Evolutionary conservation across 345 rosid species (phyloP), one percentile per base, ranked within the genome.

Genomic region (Sapria himalayana): DNA sequence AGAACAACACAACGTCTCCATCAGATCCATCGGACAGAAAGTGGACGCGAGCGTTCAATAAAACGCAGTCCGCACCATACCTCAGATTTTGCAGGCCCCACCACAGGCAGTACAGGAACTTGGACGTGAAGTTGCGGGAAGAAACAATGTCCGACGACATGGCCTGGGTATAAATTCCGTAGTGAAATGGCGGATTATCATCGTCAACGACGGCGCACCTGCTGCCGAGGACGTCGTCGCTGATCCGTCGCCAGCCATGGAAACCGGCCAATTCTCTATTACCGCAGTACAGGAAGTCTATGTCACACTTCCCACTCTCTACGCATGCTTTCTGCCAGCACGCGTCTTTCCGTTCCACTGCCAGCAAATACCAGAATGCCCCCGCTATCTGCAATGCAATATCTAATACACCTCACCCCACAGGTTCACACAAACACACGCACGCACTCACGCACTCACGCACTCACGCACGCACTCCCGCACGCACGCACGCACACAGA

Each of bases 11-110:
- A 45, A 22, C 8, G 23, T 41, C 15, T 31, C 10, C 3, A 33
- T 25, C 9, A 9, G 19, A 17, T 25, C 14, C n/a, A 14, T 31
- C 10, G 16, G 2, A 15, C 1, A 3, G 14, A 2, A 15, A 33
- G 25, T n/a, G 8, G 15, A 41, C 11, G 16, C 12, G 31, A 50
- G 32, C 22, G 17, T 4, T n/a, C n/a, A n/a, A n/a, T n/a, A n/a
- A n/a, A n/a, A n/a, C n/a, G n/a, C n/a, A n/a, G n/a, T n/a, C n/a
- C n/a, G n/a, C 33, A 36, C 10, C 12, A 29, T 51, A 82, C 94
- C 94, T 84, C 61, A 79, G 55, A 54, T 84, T 84, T 56, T 84
- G 92, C 33, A 84, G 63, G 19, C 95, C 95, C 92, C 92, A 84
- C 95, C 95, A 79, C 7, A 79, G 72, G 47, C 93, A 84, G 59